Conservation (phyloP, 345 rosid genomes). For the Isatis tinctoria region DNA sequence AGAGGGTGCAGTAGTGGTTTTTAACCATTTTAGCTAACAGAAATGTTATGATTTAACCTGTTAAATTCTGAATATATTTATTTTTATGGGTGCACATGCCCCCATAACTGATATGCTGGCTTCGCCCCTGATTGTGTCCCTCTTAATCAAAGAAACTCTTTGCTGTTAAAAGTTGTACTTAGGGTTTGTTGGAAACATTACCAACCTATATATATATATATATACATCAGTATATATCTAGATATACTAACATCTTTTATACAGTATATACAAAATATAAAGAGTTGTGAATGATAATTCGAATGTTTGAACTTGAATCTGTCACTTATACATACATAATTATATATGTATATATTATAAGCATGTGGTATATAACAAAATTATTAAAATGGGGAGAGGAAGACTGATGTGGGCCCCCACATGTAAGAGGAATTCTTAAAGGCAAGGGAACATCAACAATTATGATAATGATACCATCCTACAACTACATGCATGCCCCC, state of each 20-base stretch:
- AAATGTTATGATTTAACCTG: no score
- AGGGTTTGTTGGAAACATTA: conserved; percentile 32
- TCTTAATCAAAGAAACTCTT: conserved; percentile 18
- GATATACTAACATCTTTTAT: no score
- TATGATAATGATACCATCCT: background rate
- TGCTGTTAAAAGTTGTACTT: conserved; percentile 28
- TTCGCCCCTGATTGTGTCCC: conserved; percentile 31
- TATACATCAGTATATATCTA: no score
- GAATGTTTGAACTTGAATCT: background rate
- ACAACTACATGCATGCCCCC: background rate
- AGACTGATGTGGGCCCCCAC: conserved; percentile 16
- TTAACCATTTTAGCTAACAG: no score
- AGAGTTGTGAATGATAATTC: no score
- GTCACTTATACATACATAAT: background rate
- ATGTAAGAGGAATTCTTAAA: conserved; percentile 16
- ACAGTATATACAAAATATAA: no score
- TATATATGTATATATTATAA: background rate
- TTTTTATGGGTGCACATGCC: no score
- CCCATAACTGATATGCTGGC: no score
- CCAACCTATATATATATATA: conserved; percentile 2
- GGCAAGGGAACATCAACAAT: conserved; percentile 21
- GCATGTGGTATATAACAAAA: background rate
- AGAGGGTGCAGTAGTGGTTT: no score
- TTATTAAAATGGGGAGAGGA: background rate
- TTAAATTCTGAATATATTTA: no score